A percentile compares a stretch with the other conserved stretches of the same genome.
Conservation (phyloP, 108 stramenopile genomes). For the Cyclotella kingstonii region DNA sequence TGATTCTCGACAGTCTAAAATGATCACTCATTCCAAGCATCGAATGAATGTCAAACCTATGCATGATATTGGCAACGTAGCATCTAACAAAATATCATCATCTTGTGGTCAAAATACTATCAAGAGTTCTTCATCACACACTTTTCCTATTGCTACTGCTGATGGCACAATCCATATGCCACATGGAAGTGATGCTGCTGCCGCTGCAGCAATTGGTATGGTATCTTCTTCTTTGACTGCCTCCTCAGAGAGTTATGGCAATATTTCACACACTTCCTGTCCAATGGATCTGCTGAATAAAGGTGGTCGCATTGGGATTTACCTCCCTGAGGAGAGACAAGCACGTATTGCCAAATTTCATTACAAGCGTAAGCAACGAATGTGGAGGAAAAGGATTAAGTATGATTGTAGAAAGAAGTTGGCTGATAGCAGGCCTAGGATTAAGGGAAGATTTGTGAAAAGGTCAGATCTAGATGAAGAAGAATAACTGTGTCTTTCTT, state of each 20-base stretch:
- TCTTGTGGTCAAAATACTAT: slow-evolving; percentile 5
- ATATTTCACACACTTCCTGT: slow-evolving; percentile 53
- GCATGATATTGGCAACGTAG: not conserved
- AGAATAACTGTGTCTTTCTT: not conserved
- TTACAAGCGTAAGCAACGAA: slow-evolving; percentile 90
- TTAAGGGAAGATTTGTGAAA: slow-evolving; percentile 98
- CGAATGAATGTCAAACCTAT: slow-evolving; percentile 1
- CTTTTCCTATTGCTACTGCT: slow-evolving; percentile 10
- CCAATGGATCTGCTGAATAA: slow-evolving; percentile 86
- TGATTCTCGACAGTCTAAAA: too few relatives aligned
- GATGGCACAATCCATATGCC: slow-evolving; percentile 52
- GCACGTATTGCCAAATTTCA: slow-evolving; percentile 95
- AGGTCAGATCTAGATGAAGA: slow-evolving; percentile 44
- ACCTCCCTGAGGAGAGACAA: slow-evolving; percentile 90
- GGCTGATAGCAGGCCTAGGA: slow-evolving; percentile 96
- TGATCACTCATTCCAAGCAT: slow-evolving; percentile 2
- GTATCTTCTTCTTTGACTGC: slow-evolving; percentile 4
- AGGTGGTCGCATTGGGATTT: slow-evolving; percentile 91
- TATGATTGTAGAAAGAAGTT: slow-evolving; percentile 99
- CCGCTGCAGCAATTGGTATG: slow-evolving; percentile 44
- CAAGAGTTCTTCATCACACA: not conserved
- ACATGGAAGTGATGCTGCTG: slow-evolving; percentile 48
- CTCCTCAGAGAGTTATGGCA: slow-evolving; percentile 3
- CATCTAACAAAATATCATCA: not conserved
- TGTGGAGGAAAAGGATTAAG: slow-evolving; percentile 98